Evolutionary conservation across 2,329 filamentous ascomycete species (phyloP).

Genomic region (Ascochyta clinopodiicola): DNA sequence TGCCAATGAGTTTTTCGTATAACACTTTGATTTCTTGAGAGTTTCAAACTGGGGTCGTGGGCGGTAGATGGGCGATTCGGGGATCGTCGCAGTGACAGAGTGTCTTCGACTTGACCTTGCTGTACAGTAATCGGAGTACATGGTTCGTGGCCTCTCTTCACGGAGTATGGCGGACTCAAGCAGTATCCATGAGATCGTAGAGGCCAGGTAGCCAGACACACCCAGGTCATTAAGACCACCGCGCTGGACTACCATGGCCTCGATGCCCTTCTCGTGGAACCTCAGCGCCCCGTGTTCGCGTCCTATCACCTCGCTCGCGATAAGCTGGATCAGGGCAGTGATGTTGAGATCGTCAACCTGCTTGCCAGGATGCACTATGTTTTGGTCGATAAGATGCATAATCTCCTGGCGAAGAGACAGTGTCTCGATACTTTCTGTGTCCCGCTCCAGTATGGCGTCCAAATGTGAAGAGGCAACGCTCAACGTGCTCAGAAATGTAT

Average conservation of each 20-base stretch:
- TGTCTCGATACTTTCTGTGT: conserved; percentile 40
- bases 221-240: conserved; percentile 44
- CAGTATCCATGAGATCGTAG: conserved; percentile 41
- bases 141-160: conserved; percentile 31
- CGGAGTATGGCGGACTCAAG: conserved; percentile 43
- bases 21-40: conserved; percentile 29
- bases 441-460: conserved; percentile 35
- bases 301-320: conserved; percentile 43
- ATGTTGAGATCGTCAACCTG: conserved; percentile 44
- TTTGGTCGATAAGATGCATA: conserved; percentile 40
- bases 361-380: conserved; percentile 30
- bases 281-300: conserved; percentile 28
- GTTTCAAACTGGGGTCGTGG: conserved; percentile 39
- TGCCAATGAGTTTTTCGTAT: conserved; percentile 21
- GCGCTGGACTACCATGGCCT: conserved; percentile 41
- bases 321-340: conserved; percentile 46
- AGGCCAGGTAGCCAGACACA: conserved; percentile 40
- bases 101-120: conserved; percentile 23
- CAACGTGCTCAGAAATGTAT: conserved; percentile 48
- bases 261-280: conserved; percentile 40
- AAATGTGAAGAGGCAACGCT: conserved; percentile 44
- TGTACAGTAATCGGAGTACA: conserved; percentile 40
- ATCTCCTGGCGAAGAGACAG: conserved; percentile 43
- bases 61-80: conserved; percentile 47
- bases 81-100: conserved; percentile 29